A percentile compares a stretch with the other conserved stretches of the same genome.
phyloP scores from a whole-genome alignment of 441 rosid genomes.

The Populus tomentosa region DNA sequence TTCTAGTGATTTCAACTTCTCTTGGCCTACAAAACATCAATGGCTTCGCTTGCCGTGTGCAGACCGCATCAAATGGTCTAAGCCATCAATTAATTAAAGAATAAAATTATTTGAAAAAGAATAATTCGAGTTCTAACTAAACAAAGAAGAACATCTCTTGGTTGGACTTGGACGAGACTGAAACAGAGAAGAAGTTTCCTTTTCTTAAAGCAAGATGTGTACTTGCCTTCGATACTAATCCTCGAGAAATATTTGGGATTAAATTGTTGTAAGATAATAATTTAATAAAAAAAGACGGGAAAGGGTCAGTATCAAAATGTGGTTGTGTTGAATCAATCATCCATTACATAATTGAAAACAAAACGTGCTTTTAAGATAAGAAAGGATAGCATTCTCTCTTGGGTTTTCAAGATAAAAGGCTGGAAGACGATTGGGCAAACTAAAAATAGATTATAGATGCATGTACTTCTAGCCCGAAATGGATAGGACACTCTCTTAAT shows the following conservation, averaged over 20 bases:
- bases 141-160: background rate
- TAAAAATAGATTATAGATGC: background rate
- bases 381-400: background rate
- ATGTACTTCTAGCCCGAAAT: background rate
- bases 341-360: background rate
- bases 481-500: background rate
- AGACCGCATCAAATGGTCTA: background rate
- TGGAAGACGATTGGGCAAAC: background rate
- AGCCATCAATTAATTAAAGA: background rate
- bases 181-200: background rate
- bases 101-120: background rate
- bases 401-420: background rate
- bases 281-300: too few relatives aligned
- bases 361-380: constrained; percentile 13
- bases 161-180: background rate
- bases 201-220: background rate
- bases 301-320: constrained; percentile 4
- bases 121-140: background rate
- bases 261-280: too few relatives aligned
- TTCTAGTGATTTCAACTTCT: background rate
- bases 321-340: background rate
- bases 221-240: background rate
- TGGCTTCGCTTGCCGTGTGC: background rate
- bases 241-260: background rate
- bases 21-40: background rate